Evolutionary conservation across 1,139 yeast genomes (phyloP).

Genomic region (Pneumocystis oryctolagi): DNA sequence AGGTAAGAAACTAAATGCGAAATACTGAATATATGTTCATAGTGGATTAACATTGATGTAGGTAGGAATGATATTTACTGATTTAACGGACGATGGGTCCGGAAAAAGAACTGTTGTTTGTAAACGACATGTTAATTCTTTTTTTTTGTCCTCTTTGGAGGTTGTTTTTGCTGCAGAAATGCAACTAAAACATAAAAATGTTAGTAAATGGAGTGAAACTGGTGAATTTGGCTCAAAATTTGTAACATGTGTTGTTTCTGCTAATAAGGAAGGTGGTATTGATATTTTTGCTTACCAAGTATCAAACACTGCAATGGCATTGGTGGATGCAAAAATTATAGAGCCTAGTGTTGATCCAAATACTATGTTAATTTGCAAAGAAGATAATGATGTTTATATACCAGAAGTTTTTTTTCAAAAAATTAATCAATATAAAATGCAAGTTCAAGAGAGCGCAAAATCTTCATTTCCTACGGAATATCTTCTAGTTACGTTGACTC

Average conservation of each 20-base stretch:
- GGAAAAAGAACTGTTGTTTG: conserved; percentile 82
- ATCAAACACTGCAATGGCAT: conserved; percentile 71
- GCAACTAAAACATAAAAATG: conserved; percentile 55
- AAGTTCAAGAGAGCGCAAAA: conserved; percentile 77
- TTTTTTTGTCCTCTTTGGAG: conserved; percentile 75
- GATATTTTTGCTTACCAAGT: conserved; percentile 89
- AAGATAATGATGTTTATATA: conserved; percentile 60
- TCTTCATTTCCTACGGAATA: conserved; percentile 96
- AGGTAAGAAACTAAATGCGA: conserved; percentile 18
- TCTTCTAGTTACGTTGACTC: conserved; percentile 72
- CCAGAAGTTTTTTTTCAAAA: conserved; percentile 85
- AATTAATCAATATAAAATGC: conserved; percentile 74
- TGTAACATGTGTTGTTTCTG: conserved; percentile 84
- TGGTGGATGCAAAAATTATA: conserved; percentile 73
- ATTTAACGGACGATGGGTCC: conserved; percentile 70
- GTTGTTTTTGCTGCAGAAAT: conserved; percentile 69
- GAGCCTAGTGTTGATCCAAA: conserved; percentile 86
- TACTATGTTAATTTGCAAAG: conserved; percentile 63
- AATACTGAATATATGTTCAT: neutral
- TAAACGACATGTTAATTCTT: conserved; percentile 84
- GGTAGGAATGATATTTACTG: conserved; percentile 81
- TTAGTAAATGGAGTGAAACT: conserved; percentile 47
- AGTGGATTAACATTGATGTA: neutral
- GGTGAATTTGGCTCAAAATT: conserved; percentile 73
- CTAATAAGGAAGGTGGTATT: conserved; percentile 72